These are phyloP conservation scores for Bothriochloa decipiens DNA, from an alignment of 176 grass and related monocot genomes.

Conservation along the genomic window DNA sequence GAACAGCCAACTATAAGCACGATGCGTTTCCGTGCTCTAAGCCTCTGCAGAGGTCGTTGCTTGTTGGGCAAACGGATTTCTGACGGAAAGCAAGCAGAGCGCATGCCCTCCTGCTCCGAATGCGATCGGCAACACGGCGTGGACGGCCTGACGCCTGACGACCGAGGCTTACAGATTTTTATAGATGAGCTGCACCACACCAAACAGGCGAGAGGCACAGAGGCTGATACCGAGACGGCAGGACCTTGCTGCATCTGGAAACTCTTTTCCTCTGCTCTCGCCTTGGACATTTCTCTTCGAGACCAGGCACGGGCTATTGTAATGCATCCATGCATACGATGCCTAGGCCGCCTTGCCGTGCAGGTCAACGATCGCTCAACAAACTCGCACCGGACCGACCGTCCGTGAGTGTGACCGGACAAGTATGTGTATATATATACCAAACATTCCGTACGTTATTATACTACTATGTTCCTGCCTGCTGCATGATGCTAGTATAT, in stretches of 20 bases:
- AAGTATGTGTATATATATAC: not conserved
- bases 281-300: not conserved
- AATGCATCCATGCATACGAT: not conserved
- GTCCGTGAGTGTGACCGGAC: not conserved
- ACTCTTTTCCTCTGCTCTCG: not conserved
- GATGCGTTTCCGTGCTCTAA: not conserved
- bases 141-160: not conserved
- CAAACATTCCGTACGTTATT: not conserved
- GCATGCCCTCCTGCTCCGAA: not conserved
- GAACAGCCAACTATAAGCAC: not conserved
- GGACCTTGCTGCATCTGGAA: constrained; percentile 9
- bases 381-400: constrained; percentile 32
- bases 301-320: not conserved
- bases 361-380: constrained; percentile 39
- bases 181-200: constrained; percentile 64
- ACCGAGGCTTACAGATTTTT: not conserved
- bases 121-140: not conserved
- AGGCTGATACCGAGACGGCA: constrained; percentile 30
- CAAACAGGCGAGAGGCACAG: constrained; percentile 26
- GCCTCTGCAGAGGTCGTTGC: not conserved
- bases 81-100: constrained; percentile 4
- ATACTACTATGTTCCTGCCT: not conserved
- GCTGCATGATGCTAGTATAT: not conserved
- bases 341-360: constrained; percentile 34
- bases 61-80: constrained; percentile 5